Evolutionary conservation across 1,284 basidiomycete genomes (phyloP).

Genomic region (Ceratobasidium theobromae): DNA sequence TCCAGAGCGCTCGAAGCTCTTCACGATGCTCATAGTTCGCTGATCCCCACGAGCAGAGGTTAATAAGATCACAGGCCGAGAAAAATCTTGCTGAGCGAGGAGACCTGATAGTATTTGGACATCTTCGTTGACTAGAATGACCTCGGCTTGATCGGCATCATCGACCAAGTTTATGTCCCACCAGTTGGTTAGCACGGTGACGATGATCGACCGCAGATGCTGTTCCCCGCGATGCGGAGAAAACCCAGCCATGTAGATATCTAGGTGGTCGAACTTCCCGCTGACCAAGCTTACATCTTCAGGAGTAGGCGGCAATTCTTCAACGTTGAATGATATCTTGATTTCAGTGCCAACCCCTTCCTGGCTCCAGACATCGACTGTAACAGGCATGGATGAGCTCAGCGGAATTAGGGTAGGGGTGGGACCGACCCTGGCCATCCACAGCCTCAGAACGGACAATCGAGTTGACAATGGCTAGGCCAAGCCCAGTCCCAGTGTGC

Average conservation of each 20-base stretch:
- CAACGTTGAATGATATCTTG: slow-evolving; percentile 81
- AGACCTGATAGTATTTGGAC: slow-evolving; percentile 59
- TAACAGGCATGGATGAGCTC: background rate
- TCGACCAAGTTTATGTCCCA: slow-evolving; percentile 71
- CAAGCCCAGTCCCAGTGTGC: slow-evolving; percentile 91
- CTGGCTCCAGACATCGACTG: slow-evolving; percentile 80
- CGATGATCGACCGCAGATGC: slow-evolving; percentile 64
- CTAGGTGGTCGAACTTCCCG: slow-evolving; percentile 53
- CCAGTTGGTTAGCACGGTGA: slow-evolving; percentile 68
- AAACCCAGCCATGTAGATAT: slow-evolving; percentile 76
- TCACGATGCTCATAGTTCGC: slow-evolving; percentile 60
- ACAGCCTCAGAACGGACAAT: slow-evolving; percentile 86
- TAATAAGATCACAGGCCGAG: slow-evolving; percentile 71
- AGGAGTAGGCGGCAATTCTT: slow-evolving; percentile 54
- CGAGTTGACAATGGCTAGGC: slow-evolving; percentile 95
- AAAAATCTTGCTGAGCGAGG: slow-evolving; percentile 57
- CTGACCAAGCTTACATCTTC: slow-evolving; percentile 53
- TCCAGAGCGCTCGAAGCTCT: slow-evolving; percentile 75
- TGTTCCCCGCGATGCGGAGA: slow-evolving; percentile 68
- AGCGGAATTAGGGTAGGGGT: slow-evolving; percentile 33
- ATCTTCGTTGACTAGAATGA: slow-evolving; percentile 85
- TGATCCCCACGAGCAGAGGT: slow-evolving; percentile 70
- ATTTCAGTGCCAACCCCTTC: slow-evolving; percentile 94
- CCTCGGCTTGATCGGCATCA: slow-evolving; percentile 58
- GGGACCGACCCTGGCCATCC: slow-evolving; percentile 62